A percentile compares a stretch with the other conserved stretches of the same genome.
phyloP scores from a whole-genome alignment of 306 rosid species.

The Mucuna pruriens region DNA sequence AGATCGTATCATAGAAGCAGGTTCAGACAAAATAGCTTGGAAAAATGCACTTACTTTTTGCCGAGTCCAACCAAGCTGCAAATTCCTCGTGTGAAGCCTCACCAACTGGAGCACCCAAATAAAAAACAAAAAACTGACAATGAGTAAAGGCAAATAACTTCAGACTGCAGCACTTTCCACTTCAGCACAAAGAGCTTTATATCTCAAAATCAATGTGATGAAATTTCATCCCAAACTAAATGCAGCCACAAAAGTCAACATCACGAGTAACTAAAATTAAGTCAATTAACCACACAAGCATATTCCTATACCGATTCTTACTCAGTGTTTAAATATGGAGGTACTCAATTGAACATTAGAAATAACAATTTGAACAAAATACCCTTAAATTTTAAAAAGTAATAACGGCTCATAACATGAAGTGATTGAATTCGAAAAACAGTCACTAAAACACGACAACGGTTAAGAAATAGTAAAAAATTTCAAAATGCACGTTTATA shows the following conservation, averaged over 20 bases:
- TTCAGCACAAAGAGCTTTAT: slow-evolving; percentile 23
- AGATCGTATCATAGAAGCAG: not conserved
- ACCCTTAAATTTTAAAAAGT: not conserved
- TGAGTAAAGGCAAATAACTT: slow-evolving; percentile 37
- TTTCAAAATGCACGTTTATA: slow-evolving; percentile 15
- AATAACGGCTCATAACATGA: slow-evolving; percentile 8
- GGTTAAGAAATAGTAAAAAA: not conserved
- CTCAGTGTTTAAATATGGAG: not conserved
- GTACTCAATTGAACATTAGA: not conserved
- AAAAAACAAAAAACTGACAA: slow-evolving; percentile 2
- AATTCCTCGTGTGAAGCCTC: slow-evolving; percentile 74
- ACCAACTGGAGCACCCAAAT: slow-evolving; percentile 57
- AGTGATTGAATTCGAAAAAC: slow-evolving; percentile 24
- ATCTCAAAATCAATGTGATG: slow-evolving; percentile 10
- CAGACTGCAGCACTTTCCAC: slow-evolving; percentile 1
- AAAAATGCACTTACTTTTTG: slow-evolving; percentile 75
- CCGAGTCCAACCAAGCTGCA: slow-evolving; percentile 82
- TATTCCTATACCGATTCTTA: slow-evolving; percentile 6
- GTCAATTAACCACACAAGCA: slow-evolving; percentile 20
- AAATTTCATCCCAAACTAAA: slow-evolving; percentile 17
- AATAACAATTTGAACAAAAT: not conserved
- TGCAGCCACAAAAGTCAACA: slow-evolving; percentile 9
- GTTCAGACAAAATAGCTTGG: not conserved
- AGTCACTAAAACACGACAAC: not conserved
- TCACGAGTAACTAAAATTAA: slow-evolving; percentile 18